Evolutionary conservation across 2,329 filamentous ascomycete species (phyloP), one percentile per base, ranked within the genome.

Genomic region (Aspergillus pseudoterreus): DNA sequence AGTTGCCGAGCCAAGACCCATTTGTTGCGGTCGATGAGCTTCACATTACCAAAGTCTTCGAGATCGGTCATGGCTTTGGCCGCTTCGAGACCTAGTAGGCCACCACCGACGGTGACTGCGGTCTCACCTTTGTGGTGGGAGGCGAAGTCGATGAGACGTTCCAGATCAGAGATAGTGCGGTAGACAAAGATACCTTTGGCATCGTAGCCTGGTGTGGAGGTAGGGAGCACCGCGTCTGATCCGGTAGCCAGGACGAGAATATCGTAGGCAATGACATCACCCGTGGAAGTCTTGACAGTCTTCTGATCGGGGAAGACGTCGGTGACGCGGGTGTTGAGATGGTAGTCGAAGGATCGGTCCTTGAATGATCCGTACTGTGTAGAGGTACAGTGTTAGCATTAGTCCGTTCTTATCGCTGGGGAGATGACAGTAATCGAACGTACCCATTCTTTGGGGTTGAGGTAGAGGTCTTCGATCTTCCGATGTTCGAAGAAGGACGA

Each of bases 61-160:
- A 96, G 75, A 64, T 95, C 90, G 75, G 92, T 86, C 88, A 96
- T 91, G 2, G 91, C 91, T 63, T 95, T 94, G 32, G 90, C 91
- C 2, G 91, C 91, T 72, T 96, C 91, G 0, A 96, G 80, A 0
- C 91, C 91, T 0, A 96, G 78, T 21, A 96, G 71, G 1, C 91
- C 91, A 47, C 91, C 91, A 21, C 91, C 91, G 3, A 96, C 88
- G 0, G 94, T 90, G 4, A 84, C 81, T 0, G 88, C 90, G 2
- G 81, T 81, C 2, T 84, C 83, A 4, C 83, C 88, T 59, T 84
- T 87, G 49, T 83, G 82, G 10, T 77, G 75, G 1, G 82, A 78
- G 0, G 89, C 83, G 64, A 87, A 95, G 1, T 78, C 75, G 51
- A 96, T 95, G 4, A 96, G 79, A 41, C 79, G 82, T 64, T 91